These are phyloP conservation scores for Dichomitus squalens DNA, from an alignment of 1,284 basidiomycete species.

Conservation along the genomic window DNA sequence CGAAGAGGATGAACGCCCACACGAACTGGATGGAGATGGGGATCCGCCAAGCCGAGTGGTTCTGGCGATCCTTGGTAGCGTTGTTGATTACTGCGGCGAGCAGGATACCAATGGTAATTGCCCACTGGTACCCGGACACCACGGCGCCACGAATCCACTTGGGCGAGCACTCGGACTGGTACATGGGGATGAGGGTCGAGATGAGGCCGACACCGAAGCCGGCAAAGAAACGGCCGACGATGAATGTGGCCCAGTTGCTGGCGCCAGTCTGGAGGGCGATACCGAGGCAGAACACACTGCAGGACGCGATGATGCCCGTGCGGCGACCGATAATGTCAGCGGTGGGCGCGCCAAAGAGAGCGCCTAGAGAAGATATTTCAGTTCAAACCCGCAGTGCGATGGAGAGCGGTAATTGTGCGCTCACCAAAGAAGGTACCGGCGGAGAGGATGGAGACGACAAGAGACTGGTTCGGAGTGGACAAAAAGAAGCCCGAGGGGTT, in stretches of 20 bases:
- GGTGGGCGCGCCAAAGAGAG: conserved; percentile 35
- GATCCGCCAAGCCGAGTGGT: conserved; percentile 74
- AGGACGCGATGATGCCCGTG: conserved; percentile 61
- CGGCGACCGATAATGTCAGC: conserved; percentile 44
- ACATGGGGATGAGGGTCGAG: conserved; percentile 70
- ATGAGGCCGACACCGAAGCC: conserved; percentile 52
- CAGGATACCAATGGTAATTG: conserved; percentile 82
- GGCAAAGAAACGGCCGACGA: conserved; percentile 39
- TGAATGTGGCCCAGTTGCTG: conserved; percentile 55
- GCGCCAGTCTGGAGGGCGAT: conserved; percentile 69
- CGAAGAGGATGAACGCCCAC: conserved; percentile 60
- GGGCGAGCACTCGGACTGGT: conserved; percentile 67
- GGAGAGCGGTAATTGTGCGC: not conserved
- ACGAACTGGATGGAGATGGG: conserved; percentile 78
- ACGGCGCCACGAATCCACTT: conserved; percentile 65
- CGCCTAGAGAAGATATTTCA: conserved; percentile 28
- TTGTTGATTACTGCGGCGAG: conserved; percentile 78
- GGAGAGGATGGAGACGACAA: conserved; percentile 73
- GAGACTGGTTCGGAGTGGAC: conserved; percentile 53
- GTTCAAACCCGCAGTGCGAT: not conserved
- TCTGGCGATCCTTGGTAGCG: conserved; percentile 61
- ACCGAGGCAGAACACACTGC: conserved; percentile 66
- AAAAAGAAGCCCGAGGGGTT: conserved; percentile 41
- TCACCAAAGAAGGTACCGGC: conserved; percentile 72
- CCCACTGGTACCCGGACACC: conserved; percentile 81